Conservation (phyloP, 106 monocot genomes). For the Allium fistulosum region DNA sequence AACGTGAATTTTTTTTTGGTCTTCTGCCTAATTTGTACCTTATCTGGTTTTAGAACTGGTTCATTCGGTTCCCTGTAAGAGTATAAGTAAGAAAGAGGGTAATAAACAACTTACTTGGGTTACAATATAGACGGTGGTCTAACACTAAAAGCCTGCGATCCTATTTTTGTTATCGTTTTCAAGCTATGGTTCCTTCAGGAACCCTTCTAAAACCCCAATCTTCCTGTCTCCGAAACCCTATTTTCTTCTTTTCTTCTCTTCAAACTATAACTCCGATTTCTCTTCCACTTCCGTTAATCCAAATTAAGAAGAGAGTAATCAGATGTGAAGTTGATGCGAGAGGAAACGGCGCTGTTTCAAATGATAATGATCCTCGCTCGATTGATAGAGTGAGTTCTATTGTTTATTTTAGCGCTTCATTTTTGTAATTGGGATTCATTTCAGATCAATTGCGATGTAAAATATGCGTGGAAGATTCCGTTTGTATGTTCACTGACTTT, state of each 20-base stretch:
- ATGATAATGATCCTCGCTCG: constrained; percentile 38
- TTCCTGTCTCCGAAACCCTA: background rate
- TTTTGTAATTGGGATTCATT: background rate
- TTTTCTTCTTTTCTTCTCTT: constrained; percentile 3
- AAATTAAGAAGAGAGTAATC: background rate
- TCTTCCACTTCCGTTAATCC: background rate
- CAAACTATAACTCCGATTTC: background rate
- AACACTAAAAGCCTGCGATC: too few species aligned
- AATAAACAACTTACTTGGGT: too few species aligned
- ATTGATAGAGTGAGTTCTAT: constrained; percentile 33
- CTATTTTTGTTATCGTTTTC: background rate
- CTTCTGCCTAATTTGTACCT: too few species aligned
- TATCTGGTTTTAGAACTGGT: too few species aligned
- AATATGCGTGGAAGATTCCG: background rate
- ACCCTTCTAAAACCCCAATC: constrained; percentile 1
- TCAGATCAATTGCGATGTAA: background rate
- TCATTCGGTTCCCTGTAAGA: too few species aligned
- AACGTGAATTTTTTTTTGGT: too few species aligned
- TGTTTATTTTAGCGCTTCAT: constrained; percentile 1
- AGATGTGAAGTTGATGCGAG: constrained; percentile 51
- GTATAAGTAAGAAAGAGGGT: too few species aligned
- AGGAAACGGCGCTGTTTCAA: constrained; percentile 56
- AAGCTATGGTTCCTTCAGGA: background rate
- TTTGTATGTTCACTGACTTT: too few species aligned
- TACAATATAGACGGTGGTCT: too few species aligned